These are phyloP conservation scores for Coniferiporia sulphurascens DNA, from an alignment of 1,284 basidiomycete species.

Conservation along the genomic window DNA sequence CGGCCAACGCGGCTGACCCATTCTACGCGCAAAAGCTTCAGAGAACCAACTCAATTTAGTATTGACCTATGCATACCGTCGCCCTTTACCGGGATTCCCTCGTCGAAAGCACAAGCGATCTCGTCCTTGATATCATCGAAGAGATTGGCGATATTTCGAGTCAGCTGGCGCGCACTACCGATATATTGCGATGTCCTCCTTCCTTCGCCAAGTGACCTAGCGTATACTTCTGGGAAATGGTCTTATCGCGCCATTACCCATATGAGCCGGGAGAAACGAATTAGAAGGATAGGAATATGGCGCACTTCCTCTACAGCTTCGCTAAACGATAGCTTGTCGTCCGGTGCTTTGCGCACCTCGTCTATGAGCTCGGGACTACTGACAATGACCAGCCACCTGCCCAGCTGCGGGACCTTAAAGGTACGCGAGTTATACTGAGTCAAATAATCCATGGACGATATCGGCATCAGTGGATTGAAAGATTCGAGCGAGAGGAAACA, in stretches of 20 bases:
- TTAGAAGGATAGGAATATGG: neutral
- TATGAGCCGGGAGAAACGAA: neutral
- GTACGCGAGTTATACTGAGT: conserved; percentile 20
- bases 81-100: conserved; percentile 20
- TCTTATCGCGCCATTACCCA: neutral
- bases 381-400: conserved; percentile 28
- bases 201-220: conserved; percentile 15
- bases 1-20: conserved; percentile 34
- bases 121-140: conserved; percentile 25
- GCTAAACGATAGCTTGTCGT: conserved; percentile 26
- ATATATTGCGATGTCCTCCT: conserved; percentile 23
- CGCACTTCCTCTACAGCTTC: conserved; percentile 25
- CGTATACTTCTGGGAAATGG: conserved; percentile 6
- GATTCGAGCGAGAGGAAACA: neutral
- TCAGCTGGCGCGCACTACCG: conserved; percentile 24
- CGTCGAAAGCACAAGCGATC: conserved; percentile 22
- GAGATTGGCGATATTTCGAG: conserved; percentile 21
- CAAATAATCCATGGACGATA: neutral
- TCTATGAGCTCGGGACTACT: conserved; percentile 26
- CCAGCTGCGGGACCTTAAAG: conserved; percentile 26
- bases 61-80: conserved; percentile 10
- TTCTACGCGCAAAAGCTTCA: conserved; percentile 25
- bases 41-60: neutral
- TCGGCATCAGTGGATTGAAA: neutral
- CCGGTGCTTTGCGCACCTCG: conserved; percentile 31